These are phyloP conservation scores for Pelargonium nanum DNA, from an alignment of 345 rosid genomes.

Conservation along the genomic window DNA sequence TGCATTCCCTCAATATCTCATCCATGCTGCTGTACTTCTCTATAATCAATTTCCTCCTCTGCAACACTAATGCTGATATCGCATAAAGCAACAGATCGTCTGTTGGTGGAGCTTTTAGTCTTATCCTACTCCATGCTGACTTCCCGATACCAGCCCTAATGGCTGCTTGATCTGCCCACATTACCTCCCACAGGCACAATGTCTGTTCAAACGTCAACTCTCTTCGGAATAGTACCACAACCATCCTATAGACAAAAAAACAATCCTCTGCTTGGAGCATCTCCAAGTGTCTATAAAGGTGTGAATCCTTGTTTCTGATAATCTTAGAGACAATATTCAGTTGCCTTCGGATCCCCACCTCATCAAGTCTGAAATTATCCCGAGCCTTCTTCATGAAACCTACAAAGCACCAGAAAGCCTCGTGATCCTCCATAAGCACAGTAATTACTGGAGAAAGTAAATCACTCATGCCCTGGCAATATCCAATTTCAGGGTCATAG, in stretches of 20 bases:
- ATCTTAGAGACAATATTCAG: slow-evolving; percentile 66
- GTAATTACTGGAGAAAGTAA: slow-evolving; percentile 87
- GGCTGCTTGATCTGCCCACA: slow-evolving; percentile 91
- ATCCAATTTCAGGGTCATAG: slow-evolving; percentile 86
- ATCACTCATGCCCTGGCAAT: slow-evolving; percentile 99
- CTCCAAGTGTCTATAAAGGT: slow-evolving; percentile 63
- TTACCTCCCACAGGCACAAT: slow-evolving; percentile 69
- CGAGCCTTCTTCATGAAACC: slow-evolving; percentile 83
- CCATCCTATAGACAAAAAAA: slow-evolving; percentile 84
- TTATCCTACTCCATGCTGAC: slow-evolving; percentile 76
- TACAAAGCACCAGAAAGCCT: slow-evolving; percentile 59
- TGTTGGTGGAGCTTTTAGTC: slow-evolving; percentile 78
- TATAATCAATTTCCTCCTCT: slow-evolving; percentile 80
- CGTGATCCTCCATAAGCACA: slow-evolving; percentile 70
- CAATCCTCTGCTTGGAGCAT: slow-evolving; percentile 76
- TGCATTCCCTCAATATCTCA: slow-evolving; percentile 83
- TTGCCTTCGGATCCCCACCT: slow-evolving; percentile 73
- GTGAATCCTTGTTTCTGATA: slow-evolving; percentile 67
- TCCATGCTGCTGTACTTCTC: slow-evolving; percentile 89
- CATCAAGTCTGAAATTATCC: slow-evolving; percentile 74
- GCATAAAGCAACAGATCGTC: slow-evolving; percentile 81
- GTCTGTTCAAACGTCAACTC: slow-evolving; percentile 74
- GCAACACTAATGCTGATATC: slow-evolving; percentile 81
- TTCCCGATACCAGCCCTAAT: slow-evolving; percentile 63
- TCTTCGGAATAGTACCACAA: slow-evolving; percentile 69